These are phyloP conservation scores for Chloris gayana DNA, from an alignment of 176 grass and related monocot genomes.

Conservation along the genomic window DNA sequence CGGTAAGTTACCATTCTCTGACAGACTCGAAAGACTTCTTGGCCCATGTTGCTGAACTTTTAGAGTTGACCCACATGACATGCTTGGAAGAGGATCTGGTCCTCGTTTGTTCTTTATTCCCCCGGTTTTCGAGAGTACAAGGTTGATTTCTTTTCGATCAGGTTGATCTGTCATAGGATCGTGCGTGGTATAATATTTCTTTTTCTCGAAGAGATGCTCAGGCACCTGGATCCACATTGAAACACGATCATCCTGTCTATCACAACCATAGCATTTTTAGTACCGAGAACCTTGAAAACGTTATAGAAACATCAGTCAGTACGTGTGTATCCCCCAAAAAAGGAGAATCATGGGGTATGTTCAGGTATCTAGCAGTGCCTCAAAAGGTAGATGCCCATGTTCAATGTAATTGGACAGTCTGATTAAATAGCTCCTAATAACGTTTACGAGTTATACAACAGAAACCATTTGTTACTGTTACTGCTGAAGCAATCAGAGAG, in stretches of 20 bases:
- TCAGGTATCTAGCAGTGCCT: not conserved
- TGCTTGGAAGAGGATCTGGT: not conserved
- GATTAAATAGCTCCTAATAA: no score
- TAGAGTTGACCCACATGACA: not conserved
- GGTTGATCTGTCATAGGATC: constrained; percentile 4
- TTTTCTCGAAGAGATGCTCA: not conserved
- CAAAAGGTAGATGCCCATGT: not conserved
- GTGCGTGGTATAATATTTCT: no score
- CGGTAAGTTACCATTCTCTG: constrained; percentile 39
- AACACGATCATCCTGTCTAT: not conserved
- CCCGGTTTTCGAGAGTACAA: not conserved
- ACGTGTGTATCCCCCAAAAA: not conserved
- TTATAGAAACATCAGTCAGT: constrained; percentile 5
- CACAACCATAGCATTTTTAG: not conserved
- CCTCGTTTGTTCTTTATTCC: not conserved
- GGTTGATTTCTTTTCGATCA: not conserved
- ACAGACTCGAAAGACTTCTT: no score
- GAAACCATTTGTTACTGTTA: not conserved
- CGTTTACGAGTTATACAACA: no score
- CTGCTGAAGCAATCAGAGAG: no score
- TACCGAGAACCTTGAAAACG: constrained; percentile 9
- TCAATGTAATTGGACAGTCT: no score
- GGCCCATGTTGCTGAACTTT: not conserved
- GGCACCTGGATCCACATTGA: not conserved
- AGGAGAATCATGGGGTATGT: not conserved